phyloP scores from a whole-genome alignment of 352 stramenopile genomes.

The Globisporangium barbulae region DNA sequence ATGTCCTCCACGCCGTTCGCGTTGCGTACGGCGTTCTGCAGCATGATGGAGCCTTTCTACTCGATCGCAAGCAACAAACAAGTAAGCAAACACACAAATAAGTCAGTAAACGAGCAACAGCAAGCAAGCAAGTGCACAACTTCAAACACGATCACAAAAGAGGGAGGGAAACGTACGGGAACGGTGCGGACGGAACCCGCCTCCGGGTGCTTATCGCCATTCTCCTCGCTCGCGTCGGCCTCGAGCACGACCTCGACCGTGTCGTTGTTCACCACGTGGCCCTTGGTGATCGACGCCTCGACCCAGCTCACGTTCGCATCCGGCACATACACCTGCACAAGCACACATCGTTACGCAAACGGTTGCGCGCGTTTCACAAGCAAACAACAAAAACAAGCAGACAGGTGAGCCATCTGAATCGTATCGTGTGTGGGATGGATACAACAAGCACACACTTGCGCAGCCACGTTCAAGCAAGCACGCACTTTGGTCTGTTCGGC shows the following conservation, averaged over 20 bases:
- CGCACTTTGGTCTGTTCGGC: constrained; percentile 20
- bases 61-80: constrained; percentile 10
- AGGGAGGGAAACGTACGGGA: constrained; percentile 25
- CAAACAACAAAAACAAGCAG: background rate
- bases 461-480: background rate
- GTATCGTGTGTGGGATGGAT: background rate
- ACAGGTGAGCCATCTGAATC: constrained; percentile 7
- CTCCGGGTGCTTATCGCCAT: constrained; percentile 55
- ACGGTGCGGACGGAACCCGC: constrained; percentile 49
- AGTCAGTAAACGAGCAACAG: background rate
- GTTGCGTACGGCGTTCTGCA: constrained; percentile 62
- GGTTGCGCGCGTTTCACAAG: background rate
- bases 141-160: background rate
- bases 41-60: constrained; percentile 73
- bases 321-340: constrained; percentile 76
- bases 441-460: background rate
- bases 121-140: background rate
- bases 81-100: background rate
- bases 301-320: constrained; percentile 80
- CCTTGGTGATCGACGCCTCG: constrained; percentile 79
- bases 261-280: constrained; percentile 70
- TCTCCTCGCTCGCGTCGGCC: constrained; percentile 67
- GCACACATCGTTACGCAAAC: background rate
- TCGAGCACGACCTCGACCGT: constrained; percentile 81
- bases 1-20: constrained; percentile 76